Conservation (phyloP, 2,329 filamentous ascomycete species). For the Calonectria hawksworthii region DNA sequence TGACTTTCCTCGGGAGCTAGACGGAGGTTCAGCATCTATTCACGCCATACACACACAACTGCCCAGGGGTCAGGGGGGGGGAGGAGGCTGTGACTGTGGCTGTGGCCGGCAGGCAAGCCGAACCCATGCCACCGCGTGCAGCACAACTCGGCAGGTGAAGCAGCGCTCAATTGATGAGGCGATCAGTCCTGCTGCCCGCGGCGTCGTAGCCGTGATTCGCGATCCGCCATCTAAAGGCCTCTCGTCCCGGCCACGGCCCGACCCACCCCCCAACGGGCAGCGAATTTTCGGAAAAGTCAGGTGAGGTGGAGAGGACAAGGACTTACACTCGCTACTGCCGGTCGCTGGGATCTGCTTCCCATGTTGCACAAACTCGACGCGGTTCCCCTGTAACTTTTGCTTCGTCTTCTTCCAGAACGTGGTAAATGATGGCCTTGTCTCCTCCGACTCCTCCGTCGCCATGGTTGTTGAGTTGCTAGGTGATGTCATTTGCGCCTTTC, state of each 20-base stretch:
- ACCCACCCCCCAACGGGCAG: not conserved
- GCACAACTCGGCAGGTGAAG: not conserved
- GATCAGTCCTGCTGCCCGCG: not conserved
- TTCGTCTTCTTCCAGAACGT: slow-evolving; percentile 62
- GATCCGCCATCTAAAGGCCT: not conserved
- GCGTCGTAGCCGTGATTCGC: not conserved
- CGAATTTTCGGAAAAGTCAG: slow-evolving; percentile 10
- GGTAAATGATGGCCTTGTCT: slow-evolving; percentile 60
- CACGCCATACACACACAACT: not conserved
- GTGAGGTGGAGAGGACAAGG: slow-evolving; percentile 11
- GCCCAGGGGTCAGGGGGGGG: not conserved
- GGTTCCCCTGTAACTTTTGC: slow-evolving; percentile 48
- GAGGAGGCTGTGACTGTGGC: not conserved
- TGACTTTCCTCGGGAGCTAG: slow-evolving; percentile 27
- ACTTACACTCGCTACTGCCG: slow-evolving; percentile 46
- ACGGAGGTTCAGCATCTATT: slow-evolving; percentile 5
- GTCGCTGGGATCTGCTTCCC: slow-evolving; percentile 9
- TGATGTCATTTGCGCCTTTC: slow-evolving; percentile 24
- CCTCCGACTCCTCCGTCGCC: slow-evolving; percentile 34
- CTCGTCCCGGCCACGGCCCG: not conserved
- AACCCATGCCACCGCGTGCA: not conserved
- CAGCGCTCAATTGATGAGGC: not conserved
- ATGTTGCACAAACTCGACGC: slow-evolving; percentile 32
- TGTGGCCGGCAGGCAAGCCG: not conserved
- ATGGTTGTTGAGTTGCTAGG: slow-evolving; percentile 21